These are phyloP conservation scores for carrot (Daucus carota) DNA, from an alignment of 129 eudicot species.

Conservation along the genomic window DNA sequence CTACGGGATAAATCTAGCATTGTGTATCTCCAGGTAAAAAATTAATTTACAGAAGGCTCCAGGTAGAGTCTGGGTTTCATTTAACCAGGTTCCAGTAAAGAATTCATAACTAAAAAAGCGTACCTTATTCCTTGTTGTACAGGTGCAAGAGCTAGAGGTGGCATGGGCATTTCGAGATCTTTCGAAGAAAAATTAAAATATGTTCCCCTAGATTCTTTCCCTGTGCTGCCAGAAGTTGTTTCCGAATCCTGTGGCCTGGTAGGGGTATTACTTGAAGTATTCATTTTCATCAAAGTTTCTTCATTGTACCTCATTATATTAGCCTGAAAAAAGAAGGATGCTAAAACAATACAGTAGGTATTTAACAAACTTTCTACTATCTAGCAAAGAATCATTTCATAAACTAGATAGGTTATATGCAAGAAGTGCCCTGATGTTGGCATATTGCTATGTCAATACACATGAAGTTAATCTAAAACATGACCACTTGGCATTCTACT, in stretches of 20 bases:
- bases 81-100: not conserved
- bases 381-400: not conserved
- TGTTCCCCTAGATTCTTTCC: constrained; percentile 30
- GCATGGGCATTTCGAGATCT: constrained; percentile 89
- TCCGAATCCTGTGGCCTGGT: constrained; percentile 28
- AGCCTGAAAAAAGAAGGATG: constrained; percentile 42
- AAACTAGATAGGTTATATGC: not conserved
- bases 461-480: not conserved
- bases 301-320: constrained; percentile 76
- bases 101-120: not conserved
- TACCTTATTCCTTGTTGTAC: constrained; percentile 61
- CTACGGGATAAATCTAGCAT: not conserved
- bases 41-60: not conserved
- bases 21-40: not conserved
- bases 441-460: not conserved
- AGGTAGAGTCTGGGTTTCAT: not conserved
- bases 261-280: constrained; percentile 27
- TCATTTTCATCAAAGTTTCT: constrained; percentile 54
- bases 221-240: constrained; percentile 25
- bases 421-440: not conserved
- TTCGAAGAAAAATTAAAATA: constrained; percentile 36
- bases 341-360: not conserved
- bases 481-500: not conserved
- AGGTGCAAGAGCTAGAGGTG: constrained; percentile 87
- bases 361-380: not conserved